These are phyloP conservation scores for Gentiana dahurica DNA, from an alignment of 257 asterid species.

Conservation along the genomic window DNA sequence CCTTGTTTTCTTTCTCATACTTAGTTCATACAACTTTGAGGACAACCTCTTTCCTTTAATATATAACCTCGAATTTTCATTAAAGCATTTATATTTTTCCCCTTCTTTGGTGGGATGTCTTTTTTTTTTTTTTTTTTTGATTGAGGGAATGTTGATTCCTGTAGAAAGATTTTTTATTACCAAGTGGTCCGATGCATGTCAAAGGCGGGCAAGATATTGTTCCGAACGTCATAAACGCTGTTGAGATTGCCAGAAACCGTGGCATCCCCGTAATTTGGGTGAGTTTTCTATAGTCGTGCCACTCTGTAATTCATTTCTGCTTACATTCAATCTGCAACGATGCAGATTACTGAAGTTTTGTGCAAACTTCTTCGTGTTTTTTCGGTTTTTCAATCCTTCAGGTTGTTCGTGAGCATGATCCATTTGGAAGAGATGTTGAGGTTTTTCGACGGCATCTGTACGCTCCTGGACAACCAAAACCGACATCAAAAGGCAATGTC, in stretches of 20 bases:
- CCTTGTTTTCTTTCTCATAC: not conserved
- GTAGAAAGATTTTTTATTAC: constrained; percentile 71
- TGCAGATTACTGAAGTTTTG: too few relatives aligned
- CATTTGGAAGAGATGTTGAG: constrained; percentile 76
- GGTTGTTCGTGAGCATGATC: constrained; percentile 94
- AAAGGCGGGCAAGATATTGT: constrained; percentile 60
- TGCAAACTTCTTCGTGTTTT: too few relatives aligned
- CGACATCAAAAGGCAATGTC: constrained; percentile 54
- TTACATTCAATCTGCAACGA: too few relatives aligned
- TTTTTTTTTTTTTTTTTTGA: not conserved
- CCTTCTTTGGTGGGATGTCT: not conserved
- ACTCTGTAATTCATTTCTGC: too few relatives aligned
- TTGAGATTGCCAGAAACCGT: constrained; percentile 67
- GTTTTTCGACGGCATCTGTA: constrained; percentile 58
- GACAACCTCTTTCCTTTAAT: not conserved
- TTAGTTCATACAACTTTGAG: not conserved
- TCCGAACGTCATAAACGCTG: constrained; percentile 50
- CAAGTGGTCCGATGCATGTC: constrained; percentile 55
- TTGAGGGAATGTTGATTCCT: not conserved
- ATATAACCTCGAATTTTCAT: too few relatives aligned
- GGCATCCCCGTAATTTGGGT: constrained; percentile 75
- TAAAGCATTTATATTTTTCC: not conserved
- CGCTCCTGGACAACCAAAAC: constrained; percentile 47
- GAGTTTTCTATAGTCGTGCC: not conserved
- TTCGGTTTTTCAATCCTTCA: constrained; percentile 1